A percentile compares a stretch with the other conserved stretches of the same genome.
These are phyloP conservation scores for Huntiella decipiens DNA, from an alignment of 2,329 filamentous ascomycete genomes.

Conservation along the genomic window DNA sequence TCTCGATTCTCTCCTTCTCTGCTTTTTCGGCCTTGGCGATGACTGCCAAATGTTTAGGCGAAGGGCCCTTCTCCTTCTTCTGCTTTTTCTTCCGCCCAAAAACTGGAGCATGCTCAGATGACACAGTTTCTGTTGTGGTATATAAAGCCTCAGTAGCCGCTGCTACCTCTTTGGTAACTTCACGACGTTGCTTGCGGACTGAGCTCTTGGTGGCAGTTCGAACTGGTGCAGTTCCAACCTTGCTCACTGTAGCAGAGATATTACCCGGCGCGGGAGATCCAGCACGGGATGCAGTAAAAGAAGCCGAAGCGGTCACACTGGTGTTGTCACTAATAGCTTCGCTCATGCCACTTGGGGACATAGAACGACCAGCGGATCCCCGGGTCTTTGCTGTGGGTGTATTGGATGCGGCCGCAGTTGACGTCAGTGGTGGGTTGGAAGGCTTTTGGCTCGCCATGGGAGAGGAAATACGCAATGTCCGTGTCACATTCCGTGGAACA, in stretches of 20 bases:
- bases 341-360: slow-evolving; percentile 33
- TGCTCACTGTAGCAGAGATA: slow-evolving; percentile 17
- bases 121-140: slow-evolving; percentile 24
- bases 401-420: background rate
- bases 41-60: slow-evolving; percentile 12
- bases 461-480: too few relatives aligned
- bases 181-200: slow-evolving; percentile 56
- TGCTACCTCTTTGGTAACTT: slow-evolving; percentile 42
- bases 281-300: slow-evolving; percentile 46
- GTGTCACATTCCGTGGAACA: too few relatives aligned
- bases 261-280: slow-evolving; percentile 44
- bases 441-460: too few relatives aligned
- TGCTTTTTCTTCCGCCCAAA: slow-evolving; percentile 69
- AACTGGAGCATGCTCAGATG: slow-evolving; percentile 43
- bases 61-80: slow-evolving; percentile 47
- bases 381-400: background rate
- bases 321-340: slow-evolving; percentile 61
- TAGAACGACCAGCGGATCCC: background rate
- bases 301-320: slow-evolving; percentile 48
- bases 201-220: slow-evolving; percentile 58
- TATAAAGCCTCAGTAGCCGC: slow-evolving; percentile 31
- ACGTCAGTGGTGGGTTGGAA: background rate
- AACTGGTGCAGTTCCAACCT: slow-evolving; percentile 49
- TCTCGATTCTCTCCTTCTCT: background rate
- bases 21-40: background rate